phyloP scores from a whole-genome alignment of 148 eudicot species.

The Heliamphora exappendiculata region DNA sequence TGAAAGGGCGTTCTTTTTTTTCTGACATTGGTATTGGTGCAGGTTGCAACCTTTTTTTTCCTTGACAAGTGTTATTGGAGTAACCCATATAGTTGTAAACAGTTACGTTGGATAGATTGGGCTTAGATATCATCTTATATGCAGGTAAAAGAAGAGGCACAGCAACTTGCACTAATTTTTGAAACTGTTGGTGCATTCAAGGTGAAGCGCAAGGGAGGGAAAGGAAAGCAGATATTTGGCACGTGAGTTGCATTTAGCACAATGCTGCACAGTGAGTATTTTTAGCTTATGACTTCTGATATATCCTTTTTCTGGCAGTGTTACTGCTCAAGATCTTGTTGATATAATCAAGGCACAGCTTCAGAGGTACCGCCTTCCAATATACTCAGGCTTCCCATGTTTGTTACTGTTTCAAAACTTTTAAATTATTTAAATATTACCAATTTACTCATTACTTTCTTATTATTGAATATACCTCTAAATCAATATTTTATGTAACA shows the following conservation, averaged over 20 bases:
- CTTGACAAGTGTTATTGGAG: not conserved
- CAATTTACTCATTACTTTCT: not conserved
- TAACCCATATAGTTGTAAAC: not conserved
- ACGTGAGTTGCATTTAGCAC: conserved; percentile 28
- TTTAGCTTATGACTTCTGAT: conserved; percentile 17
- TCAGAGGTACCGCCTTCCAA: conserved; percentile 55
- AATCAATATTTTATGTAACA: not conserved
- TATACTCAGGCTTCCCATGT: not conserved
- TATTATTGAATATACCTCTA: not conserved
- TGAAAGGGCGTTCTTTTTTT: not conserved
- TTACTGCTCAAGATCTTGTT: conserved; percentile 93
- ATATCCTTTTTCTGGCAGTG: conserved; percentile 39
- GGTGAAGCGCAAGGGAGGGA: conserved; percentile 82
- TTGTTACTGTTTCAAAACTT: not conserved
- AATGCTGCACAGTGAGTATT: not conserved
- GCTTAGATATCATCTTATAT: conserved; percentile 3
- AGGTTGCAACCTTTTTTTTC: not conserved
- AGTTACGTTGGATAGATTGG: not conserved
- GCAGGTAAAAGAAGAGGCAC: conserved; percentile 90
- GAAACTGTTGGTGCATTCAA: conserved; percentile 92
- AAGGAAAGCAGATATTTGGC: conserved; percentile 93
- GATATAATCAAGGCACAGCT: conserved; percentile 94
- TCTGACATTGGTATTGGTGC: too few relatives aligned
- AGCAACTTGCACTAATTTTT: conserved; percentile 74
- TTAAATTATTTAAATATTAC: not conserved